phyloP scores from a whole-genome alignment of 306 rosid species.

The Oemleria cerasiformis region DNA sequence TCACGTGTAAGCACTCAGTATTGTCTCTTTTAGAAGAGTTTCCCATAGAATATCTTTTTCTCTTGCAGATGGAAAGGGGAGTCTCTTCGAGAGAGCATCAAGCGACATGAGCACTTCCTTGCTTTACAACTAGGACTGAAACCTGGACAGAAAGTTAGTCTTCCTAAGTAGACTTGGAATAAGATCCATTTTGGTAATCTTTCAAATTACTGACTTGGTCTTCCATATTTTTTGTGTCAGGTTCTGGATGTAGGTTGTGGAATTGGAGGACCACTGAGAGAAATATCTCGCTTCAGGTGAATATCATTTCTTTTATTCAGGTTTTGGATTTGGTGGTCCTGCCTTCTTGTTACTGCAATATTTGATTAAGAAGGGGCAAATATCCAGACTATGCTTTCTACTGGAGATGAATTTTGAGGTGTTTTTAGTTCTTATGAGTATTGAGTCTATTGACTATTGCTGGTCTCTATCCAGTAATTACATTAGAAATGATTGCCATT shows the following conservation, averaged over 20 bases:
- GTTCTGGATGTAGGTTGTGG: conserved; percentile 98
- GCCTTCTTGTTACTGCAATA: neutral
- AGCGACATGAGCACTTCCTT: conserved; percentile 93
- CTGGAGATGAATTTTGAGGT: neutral
- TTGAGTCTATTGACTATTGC: neutral
- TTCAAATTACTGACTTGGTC: conserved; percentile 6
- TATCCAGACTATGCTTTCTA: neutral
- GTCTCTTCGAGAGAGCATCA: conserved; percentile 89
- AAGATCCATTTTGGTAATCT: neutral
- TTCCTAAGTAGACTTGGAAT: conserved; percentile 13
- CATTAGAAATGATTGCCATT: neutral
- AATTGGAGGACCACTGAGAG: conserved; percentile 92
- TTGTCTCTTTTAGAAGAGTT: neutral
- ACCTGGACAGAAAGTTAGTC: conserved; percentile 82
- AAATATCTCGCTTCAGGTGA: conserved; percentile 88
- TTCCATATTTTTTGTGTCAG: conserved; percentile 30
- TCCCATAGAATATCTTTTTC: conserved; percentile 6
- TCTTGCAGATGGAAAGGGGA: conserved; percentile 74
- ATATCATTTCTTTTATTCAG: conserved; percentile 1
- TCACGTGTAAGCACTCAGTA: neutral
- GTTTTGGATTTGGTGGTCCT: neutral
- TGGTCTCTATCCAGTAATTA: neutral
- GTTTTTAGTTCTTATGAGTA: neutral
- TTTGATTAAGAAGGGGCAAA: neutral
- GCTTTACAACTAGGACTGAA: conserved; percentile 73